Evolutionary conservation across 495 filamentous ascomycete genomes (phyloP).

Genomic region (Hyaloscypha variabilis): DNA sequence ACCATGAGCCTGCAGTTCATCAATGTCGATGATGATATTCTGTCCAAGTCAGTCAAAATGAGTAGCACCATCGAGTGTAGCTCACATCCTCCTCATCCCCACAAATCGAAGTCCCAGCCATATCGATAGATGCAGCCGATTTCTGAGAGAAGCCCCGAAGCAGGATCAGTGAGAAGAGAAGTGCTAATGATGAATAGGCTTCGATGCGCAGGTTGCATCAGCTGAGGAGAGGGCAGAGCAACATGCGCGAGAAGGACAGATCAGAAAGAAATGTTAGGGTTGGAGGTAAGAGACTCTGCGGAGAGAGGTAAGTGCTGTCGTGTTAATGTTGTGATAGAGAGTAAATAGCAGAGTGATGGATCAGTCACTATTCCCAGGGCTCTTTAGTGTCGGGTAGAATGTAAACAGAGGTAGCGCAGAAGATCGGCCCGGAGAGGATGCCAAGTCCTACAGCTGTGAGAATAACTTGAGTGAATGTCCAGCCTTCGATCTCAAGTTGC

Average conservation of each 20-base stretch:
- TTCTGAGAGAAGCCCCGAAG: not conserved
- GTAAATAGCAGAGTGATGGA: constrained; percentile 2
- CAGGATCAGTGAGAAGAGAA: not conserved
- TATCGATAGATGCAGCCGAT: not conserved
- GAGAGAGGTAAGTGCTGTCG: not conserved
- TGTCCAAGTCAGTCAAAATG: constrained; percentile 11
- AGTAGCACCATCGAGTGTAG: not conserved
- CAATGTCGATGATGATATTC: constrained; percentile 64
- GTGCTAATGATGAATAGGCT: not conserved
- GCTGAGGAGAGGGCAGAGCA: not conserved
- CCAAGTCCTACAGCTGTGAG: not conserved
- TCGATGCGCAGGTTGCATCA: not conserved
- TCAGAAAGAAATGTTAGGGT: not conserved
- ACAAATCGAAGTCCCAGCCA: constrained; percentile 19
- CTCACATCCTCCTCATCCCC: constrained; percentile 28
- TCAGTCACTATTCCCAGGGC: not conserved
- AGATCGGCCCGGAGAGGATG: not conserved
- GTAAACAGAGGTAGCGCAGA: not conserved
- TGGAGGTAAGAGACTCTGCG: not conserved
- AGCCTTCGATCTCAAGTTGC: not conserved
- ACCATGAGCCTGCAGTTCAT: constrained; percentile 75
- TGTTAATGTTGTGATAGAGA: not conserved
- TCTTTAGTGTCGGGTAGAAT: not conserved
- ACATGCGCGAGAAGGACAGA: not conserved
- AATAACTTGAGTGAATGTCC: not conserved